Evolutionary conservation across 208 protist species (phyloP).

Genomic region (Leptomonas seymouri): DNA sequence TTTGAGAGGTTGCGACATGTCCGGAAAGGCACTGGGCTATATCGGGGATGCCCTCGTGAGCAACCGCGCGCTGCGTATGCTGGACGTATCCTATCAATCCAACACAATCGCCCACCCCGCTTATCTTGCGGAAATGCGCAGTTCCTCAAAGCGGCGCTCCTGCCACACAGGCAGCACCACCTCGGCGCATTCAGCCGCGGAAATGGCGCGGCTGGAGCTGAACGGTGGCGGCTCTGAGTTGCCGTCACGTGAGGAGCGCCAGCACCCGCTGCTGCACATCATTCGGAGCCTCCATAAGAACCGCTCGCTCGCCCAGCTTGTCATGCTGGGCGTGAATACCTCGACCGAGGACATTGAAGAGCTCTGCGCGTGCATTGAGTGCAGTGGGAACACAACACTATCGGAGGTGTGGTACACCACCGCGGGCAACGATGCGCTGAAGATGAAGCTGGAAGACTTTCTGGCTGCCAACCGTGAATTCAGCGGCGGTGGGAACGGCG

Average conservation of each 20-base stretch:
- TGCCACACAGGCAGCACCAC: conserved; percentile 18
- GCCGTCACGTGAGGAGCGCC: conserved; percentile 30
- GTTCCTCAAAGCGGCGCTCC: conserved; percentile 34
- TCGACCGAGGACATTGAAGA: conserved; percentile 68
- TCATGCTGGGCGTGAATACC: conserved; percentile 64
- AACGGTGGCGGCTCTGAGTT: conserved; percentile 21
- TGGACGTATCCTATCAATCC: conserved; percentile 71
- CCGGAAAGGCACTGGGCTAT: conserved; percentile 33
- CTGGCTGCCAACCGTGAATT: conserved; percentile 45
- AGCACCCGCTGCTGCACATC: conserved; percentile 64
- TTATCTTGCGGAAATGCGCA: conserved; percentile 40
- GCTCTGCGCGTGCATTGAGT: conserved; percentile 68
- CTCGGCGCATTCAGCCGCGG: conserved; percentile 11
- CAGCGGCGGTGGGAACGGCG: conserved; percentile 12
- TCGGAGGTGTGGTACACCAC: conserved; percentile 53
- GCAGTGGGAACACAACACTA: conserved; percentile 53
- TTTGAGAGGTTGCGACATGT: conserved; percentile 58
- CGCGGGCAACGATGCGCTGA: conserved; percentile 48
- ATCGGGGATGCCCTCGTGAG: conserved; percentile 39
- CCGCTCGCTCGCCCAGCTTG: conserved; percentile 43
- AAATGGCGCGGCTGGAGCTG: conserved; percentile 25
- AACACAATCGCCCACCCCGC: conserved; percentile 46
- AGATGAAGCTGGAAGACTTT: conserved; percentile 71
- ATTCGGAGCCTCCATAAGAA: conserved; percentile 62
- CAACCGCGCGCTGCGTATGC: conserved; percentile 43